Percentiles rank a stretch among this genome's conserved stretches.
phyloP scores from a whole-genome alignment of 202 grass and related monocot species.

The Brachypodium distachyon region DNA sequence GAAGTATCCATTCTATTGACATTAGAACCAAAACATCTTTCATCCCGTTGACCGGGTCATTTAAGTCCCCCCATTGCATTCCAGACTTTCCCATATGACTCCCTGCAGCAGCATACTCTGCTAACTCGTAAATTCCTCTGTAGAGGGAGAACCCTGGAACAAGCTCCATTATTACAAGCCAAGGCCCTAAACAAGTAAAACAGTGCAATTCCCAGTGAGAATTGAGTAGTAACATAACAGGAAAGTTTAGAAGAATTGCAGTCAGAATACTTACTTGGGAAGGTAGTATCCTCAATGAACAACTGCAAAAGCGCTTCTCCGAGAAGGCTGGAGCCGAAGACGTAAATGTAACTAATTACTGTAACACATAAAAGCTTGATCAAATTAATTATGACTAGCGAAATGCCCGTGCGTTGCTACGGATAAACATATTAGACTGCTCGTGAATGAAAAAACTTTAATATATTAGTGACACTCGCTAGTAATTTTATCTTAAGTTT shows the following conservation, averaged over 20 bases:
- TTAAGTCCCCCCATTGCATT: constrained; percentile 55
- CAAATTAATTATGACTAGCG: no score
- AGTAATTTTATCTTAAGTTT: no score
- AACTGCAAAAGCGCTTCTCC: constrained; percentile 41
- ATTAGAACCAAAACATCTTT: constrained; percentile 49
- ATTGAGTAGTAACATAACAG: not conserved
- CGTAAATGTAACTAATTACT: constrained; percentile 63
- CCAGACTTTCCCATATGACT: constrained; percentile 36
- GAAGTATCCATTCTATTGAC: constrained; percentile 41
- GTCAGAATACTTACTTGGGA: constrained; percentile 41
- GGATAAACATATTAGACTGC: no score
- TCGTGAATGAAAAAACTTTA: no score
- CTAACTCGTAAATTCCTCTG: constrained; percentile 55
- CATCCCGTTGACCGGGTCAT: constrained; percentile 51
- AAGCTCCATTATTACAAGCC: constrained; percentile 53
- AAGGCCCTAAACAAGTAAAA: constrained; percentile 28
- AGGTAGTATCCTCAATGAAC: constrained; percentile 49
- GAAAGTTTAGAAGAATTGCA: not conserved
- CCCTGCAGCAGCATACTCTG: constrained; percentile 38
- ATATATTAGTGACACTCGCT: no score
- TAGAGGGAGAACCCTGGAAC: constrained; percentile 67
- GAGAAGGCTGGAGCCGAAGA: constrained; percentile 55
- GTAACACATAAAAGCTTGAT: constrained; percentile 1
- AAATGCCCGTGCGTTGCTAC: no score
- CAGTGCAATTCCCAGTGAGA: not conserved